phyloP scores from a whole-genome alignment of 2,329 filamentous ascomycete genomes.

The Zasmidium cellare region DNA sequence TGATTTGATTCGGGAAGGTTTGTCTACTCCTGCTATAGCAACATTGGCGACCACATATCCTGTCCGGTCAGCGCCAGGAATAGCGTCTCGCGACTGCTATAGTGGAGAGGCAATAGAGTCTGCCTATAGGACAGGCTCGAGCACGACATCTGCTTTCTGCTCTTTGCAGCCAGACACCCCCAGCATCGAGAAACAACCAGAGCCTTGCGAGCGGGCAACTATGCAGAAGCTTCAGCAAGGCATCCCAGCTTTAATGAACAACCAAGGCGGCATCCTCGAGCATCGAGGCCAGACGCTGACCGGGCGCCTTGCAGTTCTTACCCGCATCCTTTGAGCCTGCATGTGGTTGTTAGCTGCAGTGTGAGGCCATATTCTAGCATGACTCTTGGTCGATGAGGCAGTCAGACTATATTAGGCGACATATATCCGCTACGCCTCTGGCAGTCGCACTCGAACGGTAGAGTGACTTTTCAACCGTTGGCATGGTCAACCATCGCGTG shows the following conservation, averaged over 20 bases:
- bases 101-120: not conserved
- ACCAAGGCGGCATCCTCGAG: not conserved
- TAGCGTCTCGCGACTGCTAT: not conserved
- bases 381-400: not conserved
- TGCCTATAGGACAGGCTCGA: not conserved
- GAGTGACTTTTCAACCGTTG: no score
- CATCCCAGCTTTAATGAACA: constrained; percentile 5
- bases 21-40: not conserved
- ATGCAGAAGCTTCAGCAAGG: not conserved
- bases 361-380: not conserved
- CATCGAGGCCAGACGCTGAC: not conserved
- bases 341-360: constrained; percentile 6
- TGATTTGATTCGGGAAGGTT: not conserved
- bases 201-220: not conserved
- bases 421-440: no score
- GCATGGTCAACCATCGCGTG: no score
- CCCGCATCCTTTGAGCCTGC: not conserved
- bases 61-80: not conserved
- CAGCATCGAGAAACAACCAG: not conserved
- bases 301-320: not conserved
- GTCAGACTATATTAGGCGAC: not conserved
- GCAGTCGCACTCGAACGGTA: no score
- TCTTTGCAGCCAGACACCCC: not conserved
- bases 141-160: not conserved
- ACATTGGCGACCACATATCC: not conserved